Evolutionary conservation across 148 eudicot genomes (phyloP), one percentile per base, ranked within the genome.

Genomic region (Amaranthus hypochondriacus): DNA sequence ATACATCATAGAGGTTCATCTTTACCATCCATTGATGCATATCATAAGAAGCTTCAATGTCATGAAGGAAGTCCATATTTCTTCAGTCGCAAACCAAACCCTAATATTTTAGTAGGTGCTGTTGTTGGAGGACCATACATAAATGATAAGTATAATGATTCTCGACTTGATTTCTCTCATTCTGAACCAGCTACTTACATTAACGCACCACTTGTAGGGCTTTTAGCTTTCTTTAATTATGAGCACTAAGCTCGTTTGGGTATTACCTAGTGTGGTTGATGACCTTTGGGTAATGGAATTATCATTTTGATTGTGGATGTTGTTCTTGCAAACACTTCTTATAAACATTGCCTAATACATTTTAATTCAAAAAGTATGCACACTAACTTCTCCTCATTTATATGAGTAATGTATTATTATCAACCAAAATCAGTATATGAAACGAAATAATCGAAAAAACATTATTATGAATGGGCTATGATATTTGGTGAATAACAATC

Each of bases 1-100:
- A 85, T 90, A 52, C 96, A 90, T 60, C 92, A 90, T 64, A 53
- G 95, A 70, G 92, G 82, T 7, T 84, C 91, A 3, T 83, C 95
- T 11, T 69, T 88, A 49, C 95, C 95, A 1, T 90, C 92, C 2
- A 74, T 59, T 54, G 62, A 69, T 46, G 13, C 51, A 4, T 81
- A 86, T 51, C 83, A 81, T 13, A 5, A 70, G 3, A 82, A 10
- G 5, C 76, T 88, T 12, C 73, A 65, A 7, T 88, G 92, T 61
- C 66, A 67, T 53, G 83, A 21, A 10, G 96, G 92, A 60, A 61
- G 72, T 5, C 55, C 77, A 1, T 86, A 81, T 58, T 86, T 88
- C 77, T 65, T 49, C 0, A 84, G 92, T 58, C 52, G 11, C 3
- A 70, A 43, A 7, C 78, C 87, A 3, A 86, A 90, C 39, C 95